phyloP scores from a whole-genome alignment of 768 basidiomycete genomes.

The Lactarius sanguifluus region DNA sequence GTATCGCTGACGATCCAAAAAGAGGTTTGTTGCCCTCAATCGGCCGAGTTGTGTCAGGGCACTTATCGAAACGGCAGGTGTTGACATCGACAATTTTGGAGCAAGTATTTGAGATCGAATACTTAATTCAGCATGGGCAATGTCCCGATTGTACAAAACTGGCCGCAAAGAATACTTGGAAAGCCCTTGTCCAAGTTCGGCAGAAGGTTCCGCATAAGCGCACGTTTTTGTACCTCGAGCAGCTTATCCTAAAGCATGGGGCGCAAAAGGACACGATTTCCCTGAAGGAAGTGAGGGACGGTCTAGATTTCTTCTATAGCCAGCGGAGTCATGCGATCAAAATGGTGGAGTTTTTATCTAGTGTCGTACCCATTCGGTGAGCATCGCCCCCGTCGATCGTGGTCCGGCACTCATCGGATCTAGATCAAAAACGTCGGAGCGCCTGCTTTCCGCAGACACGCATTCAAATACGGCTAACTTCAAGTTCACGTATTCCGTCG shows the following conservation, averaged over 20 bases:
- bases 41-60: background rate
- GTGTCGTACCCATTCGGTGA: constrained; percentile 86
- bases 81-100: constrained; percentile 94
- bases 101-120: constrained; percentile 96
- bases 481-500: constrained; percentile 97
- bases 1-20: constrained; percentile 98
- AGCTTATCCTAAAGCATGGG: constrained; percentile 93
- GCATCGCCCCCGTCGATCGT: constrained; percentile 31
- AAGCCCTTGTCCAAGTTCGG: constrained; percentile 95
- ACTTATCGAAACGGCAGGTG: constrained; percentile 49
- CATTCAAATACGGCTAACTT: constrained; percentile 93
- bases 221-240: constrained; percentile 96
- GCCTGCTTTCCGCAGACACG: constrained; percentile 88
- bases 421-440: constrained; percentile 92
- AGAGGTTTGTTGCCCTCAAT: constrained; percentile 58
- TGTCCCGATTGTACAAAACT: constrained; percentile 92
- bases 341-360: constrained; percentile 90
- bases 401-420: constrained; percentile 14
- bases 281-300: constrained; percentile 90
- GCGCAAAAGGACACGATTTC: constrained; percentile 96
- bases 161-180: constrained; percentile 99
- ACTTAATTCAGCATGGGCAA: constrained; percentile 91
- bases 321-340: constrained; percentile 89
- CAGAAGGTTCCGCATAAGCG: constrained; percentile 99
- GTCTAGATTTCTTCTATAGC: constrained; percentile 96